Conservation (phyloP, 2,329 filamentous ascomycete species). For the Rhynchosporium secalis region DNA sequence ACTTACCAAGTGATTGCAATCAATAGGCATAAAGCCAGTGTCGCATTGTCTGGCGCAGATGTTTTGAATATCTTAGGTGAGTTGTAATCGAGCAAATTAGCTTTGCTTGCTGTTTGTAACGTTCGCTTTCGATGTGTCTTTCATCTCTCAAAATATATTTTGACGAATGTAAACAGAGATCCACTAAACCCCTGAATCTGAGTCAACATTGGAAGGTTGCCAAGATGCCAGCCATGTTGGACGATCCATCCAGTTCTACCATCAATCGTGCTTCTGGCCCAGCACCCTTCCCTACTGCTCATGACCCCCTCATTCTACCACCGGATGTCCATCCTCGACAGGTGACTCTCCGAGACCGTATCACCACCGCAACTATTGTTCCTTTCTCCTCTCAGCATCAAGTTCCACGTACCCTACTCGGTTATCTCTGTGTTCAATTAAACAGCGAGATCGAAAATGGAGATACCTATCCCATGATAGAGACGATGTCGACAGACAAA, state of each 20-base stretch:
- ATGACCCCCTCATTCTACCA: slow-evolving; percentile 48
- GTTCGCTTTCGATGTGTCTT: neutral
- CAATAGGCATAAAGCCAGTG: neutral
- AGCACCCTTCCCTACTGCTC: slow-evolving; percentile 50
- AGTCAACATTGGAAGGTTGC: slow-evolving; percentile 8
- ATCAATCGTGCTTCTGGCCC: slow-evolving; percentile 56
- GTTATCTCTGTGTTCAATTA: slow-evolving; percentile 65
- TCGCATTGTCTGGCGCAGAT: neutral
- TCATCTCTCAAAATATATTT: neutral
- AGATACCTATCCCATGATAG: slow-evolving; percentile 71
- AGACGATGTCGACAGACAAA: slow-evolving; percentile 58
- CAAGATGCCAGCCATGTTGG: slow-evolving; percentile 60
- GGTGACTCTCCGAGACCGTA: slow-evolving; percentile 65
- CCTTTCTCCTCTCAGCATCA: slow-evolving; percentile 63
- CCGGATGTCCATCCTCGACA: slow-evolving; percentile 55
- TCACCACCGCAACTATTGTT: slow-evolving; percentile 67
- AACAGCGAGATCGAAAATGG: slow-evolving; percentile 73
- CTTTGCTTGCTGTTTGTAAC: neutral
- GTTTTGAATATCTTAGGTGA: neutral
- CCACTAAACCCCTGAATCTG: slow-evolving; percentile 8
- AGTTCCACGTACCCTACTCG: slow-evolving; percentile 61
- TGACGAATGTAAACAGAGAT: slow-evolving; percentile 18
- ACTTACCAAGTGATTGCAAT: neutral
- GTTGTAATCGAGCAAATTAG: neutral
- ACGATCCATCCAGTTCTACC: slow-evolving; percentile 57